Base-by-base conservation (phyloP, 192 early-diverging fungal species). In the Chytriomyces sp. region DNA sequence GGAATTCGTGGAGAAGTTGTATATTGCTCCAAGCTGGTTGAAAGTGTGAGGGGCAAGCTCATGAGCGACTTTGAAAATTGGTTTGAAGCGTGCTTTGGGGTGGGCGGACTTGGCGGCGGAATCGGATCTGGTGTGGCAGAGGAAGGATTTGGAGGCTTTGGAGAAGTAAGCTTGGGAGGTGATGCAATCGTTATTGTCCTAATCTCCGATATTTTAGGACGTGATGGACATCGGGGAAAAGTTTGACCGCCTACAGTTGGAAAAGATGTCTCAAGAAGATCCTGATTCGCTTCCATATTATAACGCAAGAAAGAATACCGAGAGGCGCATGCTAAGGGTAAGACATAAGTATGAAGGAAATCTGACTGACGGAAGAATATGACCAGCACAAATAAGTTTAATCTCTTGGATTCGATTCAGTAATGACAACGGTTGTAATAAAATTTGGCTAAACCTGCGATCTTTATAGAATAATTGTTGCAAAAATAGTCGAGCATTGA, bases 161-260 rank as follows among this genome's bases (percentile, higher is more conserved):
- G 75, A 12, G 60, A 44, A 66, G 40, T 44, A 32, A 32, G 38
- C 22, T 25, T 38, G 63, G 12, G n/a, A n/a, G 36, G 25, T 63
- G n/a, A 8, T 1, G 59, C 26, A n/a, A 33, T 44, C 34, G 32
- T 33, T 12, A 59, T 19, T 14, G 61, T 39, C 1, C 19, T 2
- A 28, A 40, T 28, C 2, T 28, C 17, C 40, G 17, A 6, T 54
- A 52, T 22, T 66, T 53, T 66, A 86, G 83, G 85, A 86, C 56
- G 30, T 85, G 22, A 78, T 88, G 81, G 86, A 88, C 60, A 83
- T 88, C 70, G 86, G 84, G 17, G 86, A 88, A 66, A 88, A 83
- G 65, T 88, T 88, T 71, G 86, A 88, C 36, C 34, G 77, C 8
- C 54, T 88, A 62, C 86, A 88, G 63, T 68, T 86, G 76, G 84